Evolutionary conservation across 163 green algal species (phyloP).

Genomic region (Scenedesmus sp.): DNA sequence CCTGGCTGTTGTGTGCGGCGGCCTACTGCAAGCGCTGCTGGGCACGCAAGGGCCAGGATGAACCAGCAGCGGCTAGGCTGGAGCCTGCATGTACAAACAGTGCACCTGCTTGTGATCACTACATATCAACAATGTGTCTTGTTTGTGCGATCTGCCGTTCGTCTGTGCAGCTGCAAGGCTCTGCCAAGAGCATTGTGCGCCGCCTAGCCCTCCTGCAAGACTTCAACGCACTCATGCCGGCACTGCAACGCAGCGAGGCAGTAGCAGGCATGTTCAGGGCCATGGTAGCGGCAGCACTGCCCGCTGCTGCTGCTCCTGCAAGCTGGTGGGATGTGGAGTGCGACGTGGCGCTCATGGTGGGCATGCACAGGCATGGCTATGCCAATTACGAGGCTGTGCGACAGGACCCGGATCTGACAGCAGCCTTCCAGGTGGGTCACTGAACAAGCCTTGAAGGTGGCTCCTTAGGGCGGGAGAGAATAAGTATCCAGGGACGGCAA

Average conservation of each 20-base stretch:
- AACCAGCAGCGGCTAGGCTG: too few species aligned
- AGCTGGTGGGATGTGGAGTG: constrained; percentile 58
- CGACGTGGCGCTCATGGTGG: constrained; percentile 63
- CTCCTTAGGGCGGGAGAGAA: not conserved
- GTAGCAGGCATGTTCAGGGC: constrained; percentile 34
- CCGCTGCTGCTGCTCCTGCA: constrained; percentile 23
- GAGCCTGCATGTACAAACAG: too few species aligned
- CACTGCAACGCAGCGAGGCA: constrained; percentile 31
- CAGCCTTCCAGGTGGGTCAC: constrained; percentile 41
- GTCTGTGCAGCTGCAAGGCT: constrained; percentile 17
- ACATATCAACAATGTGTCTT: not conserved
- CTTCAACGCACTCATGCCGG: constrained; percentile 22
- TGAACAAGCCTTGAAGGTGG: not conserved
- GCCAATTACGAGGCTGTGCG: constrained; percentile 61
- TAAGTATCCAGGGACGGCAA: too few species aligned
- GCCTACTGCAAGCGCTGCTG: too few species aligned
- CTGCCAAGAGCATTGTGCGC: constrained; percentile 30
- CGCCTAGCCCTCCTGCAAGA: constrained; percentile 37
- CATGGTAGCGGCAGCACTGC: not conserved
- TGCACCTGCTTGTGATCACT: not conserved
- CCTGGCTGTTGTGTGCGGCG: too few species aligned
- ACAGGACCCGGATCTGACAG: constrained; percentile 48
- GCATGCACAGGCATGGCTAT: constrained; percentile 64
- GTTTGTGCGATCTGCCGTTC: not conserved
- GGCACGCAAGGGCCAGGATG: too few species aligned